These are phyloP conservation scores for Paraconiothyrium brasiliense DNA, from an alignment of 2,329 filamentous ascomycete genomes.

Conservation along the genomic window DNA sequence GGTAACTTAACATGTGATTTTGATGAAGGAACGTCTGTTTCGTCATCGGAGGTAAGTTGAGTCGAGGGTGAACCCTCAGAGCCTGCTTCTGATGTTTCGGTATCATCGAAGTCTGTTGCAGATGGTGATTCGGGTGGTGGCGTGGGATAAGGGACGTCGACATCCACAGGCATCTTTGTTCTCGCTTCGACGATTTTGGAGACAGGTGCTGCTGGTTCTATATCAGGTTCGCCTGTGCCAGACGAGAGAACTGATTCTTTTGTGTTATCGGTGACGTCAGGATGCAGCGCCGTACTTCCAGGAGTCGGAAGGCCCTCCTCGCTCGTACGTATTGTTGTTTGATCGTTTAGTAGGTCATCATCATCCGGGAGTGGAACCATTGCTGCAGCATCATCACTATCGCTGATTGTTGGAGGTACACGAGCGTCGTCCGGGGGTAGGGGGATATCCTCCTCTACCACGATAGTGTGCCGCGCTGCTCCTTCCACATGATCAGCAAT, in stretches of 20 bases:
- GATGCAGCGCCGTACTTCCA: neutral
- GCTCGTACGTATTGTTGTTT: neutral
- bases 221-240: neutral
- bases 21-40: slow-evolving; percentile 22
- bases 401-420: neutral
- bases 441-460: slow-evolving; percentile 26
- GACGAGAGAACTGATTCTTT: neutral
- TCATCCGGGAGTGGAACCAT: slow-evolving; percentile 34
- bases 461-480: neutral
- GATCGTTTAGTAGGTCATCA: slow-evolving; percentile 22
- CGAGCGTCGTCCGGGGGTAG: slow-evolving; percentile 27
- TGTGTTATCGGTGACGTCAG: neutral
- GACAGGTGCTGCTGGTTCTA: neutral
- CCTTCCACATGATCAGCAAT: neutral
- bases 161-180: neutral
- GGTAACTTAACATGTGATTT: slow-evolving; percentile 21
- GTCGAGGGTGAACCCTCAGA: slow-evolving; percentile 37
- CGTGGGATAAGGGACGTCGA: slow-evolving; percentile 18
- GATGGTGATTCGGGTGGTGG: slow-evolving; percentile 19
- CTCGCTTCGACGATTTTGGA: neutral
- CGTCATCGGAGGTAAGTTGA: slow-evolving; percentile 34
- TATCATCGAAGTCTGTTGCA: slow-evolving; percentile 18
- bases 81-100: slow-evolving; percentile 32
- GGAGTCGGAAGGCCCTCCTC: neutral
- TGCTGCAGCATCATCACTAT: slow-evolving; percentile 23